Percentiles rank a stretch among this genome's conserved stretches.
Evolutionary conservation across 345 rosid genomes (phyloP).

Genomic region (Bretschneidera sinensis): DNA sequence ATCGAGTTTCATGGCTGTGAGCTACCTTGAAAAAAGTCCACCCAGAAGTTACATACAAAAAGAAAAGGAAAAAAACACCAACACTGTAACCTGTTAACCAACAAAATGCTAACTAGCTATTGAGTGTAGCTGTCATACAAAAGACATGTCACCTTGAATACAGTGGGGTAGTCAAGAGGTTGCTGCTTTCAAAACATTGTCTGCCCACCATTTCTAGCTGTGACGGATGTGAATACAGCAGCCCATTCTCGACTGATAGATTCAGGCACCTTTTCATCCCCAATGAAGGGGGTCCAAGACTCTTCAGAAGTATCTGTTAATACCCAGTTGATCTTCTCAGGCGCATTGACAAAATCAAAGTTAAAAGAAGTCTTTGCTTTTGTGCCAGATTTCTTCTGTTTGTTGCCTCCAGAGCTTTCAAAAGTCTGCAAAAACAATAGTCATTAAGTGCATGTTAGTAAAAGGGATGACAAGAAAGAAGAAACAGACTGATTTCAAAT

Average conservation of each 20-base stretch:
- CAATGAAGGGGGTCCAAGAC: constrained; percentile 47
- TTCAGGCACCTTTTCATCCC: constrained; percentile 38
- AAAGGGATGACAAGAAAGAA: background rate
- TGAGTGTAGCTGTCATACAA: no score
- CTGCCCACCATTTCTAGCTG: constrained; percentile 12
- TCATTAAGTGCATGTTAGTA: background rate
- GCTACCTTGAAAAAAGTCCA: no score
- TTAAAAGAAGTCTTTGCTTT: constrained; percentile 12
- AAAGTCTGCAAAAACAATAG: constrained; percentile 20
- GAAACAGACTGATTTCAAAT: background rate
- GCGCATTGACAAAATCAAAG: constrained; percentile 50
- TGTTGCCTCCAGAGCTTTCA: constrained; percentile 26
- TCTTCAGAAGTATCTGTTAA: constrained; percentile 26
- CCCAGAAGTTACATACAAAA: no score
- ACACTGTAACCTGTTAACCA: no score
- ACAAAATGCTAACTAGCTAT: no score
- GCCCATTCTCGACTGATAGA: constrained; percentile 41
- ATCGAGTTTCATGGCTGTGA: no score
- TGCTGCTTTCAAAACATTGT: background rate
- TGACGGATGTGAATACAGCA: constrained; percentile 34
- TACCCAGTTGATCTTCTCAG: constrained; percentile 55
- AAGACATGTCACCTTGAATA: no score
- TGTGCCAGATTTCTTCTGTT: constrained; percentile 25
- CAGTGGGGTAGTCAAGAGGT: no score
- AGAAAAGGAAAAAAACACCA: no score